These are phyloP conservation scores for Mortierella alpina DNA, from an alignment of 192 early-diverging fungal genomes.

Conservation along the genomic window DNA sequence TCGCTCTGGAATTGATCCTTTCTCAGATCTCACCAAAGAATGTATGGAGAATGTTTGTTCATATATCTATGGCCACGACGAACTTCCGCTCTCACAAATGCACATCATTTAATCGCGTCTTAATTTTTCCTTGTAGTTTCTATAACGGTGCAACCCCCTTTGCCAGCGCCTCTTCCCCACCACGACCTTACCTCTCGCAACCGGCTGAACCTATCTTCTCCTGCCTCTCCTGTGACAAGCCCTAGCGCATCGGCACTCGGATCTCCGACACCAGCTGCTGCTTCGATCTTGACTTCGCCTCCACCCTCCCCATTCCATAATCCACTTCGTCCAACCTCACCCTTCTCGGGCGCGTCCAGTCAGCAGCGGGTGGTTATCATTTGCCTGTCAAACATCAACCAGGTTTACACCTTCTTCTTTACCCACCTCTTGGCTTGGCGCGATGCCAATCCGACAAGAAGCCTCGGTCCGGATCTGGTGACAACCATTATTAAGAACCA, in stretches of 20 bases:
- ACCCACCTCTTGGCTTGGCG: constrained; percentile 42
- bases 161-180: constrained; percentile 43
- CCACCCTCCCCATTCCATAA: constrained; percentile 21
- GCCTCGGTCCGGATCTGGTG: constrained; percentile 45
- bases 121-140: constrained; percentile 22
- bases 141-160: constrained; percentile 23
- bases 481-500: constrained; percentile 43
- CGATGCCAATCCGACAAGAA: constrained; percentile 39
- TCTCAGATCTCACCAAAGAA: constrained; percentile 36
- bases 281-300: constrained; percentile 22
- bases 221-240: constrained; percentile 11
- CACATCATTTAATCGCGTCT: not conserved
- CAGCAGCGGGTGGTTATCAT: constrained; percentile 26
- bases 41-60: constrained; percentile 15
- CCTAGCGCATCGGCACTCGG: constrained; percentile 21
- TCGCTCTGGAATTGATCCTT: constrained; percentile 48
- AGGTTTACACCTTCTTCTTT: constrained; percentile 47
- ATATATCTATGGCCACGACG: not conserved
- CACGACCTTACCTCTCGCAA: constrained; percentile 47
- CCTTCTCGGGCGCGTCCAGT: not conserved
- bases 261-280: constrained; percentile 26
- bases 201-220: constrained; percentile 33
- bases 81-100: not conserved
- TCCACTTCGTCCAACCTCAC: constrained; percentile 11
- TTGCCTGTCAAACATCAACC: constrained; percentile 44